Base-by-base conservation (phyloP, 2,329 filamentous ascomycete species). In the Trichophyton verrucosum region DNA sequence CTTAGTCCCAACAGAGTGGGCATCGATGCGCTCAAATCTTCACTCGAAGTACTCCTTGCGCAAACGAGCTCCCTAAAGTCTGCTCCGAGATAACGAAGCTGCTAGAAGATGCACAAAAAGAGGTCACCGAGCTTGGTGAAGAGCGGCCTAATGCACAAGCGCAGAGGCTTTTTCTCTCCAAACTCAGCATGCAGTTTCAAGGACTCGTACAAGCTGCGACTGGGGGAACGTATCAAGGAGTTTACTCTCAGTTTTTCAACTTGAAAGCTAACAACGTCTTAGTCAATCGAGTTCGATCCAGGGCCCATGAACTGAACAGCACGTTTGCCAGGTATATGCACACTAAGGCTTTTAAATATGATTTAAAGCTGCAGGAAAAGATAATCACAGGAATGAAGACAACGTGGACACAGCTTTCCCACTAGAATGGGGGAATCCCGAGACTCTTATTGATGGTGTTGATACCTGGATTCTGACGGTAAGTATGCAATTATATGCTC, bases 1-100 rank as follows among this genome's bases (percentile, higher is more conserved):
- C 72, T 67, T 4, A 60, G 47, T 0, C 59, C 78, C 1, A 64
- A 69, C 11, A 68, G 72, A 15, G 72, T 75, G 20, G 79, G 78
- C 1, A 72, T 80, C 24, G 65, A 68, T 0, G 68, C 76, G 0
- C 64, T 81, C 30, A 71, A 71, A n/a, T 61, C 60, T 4, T 72
- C 73, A 3, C 69, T 81, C 2, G 70, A 74, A 17, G 73, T 74
- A 3, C 68, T 79, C 0, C 71, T 81, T 1, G 71, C 70, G 3
- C 66, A 69, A 69, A 70, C 1, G 75, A 77, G 59, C 80, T 81
- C 62, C 62, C 60, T 7, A 63, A 60, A 59, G 68, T 75, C 72
- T 3, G 44, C 38, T 30, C 33, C 5, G 57, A 61, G 30, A 61
- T 61, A 38, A 9, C 20, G 6, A 36, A 27, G 1, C 40, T 60